Evolutionary conservation across 768 basidiomycete species (phyloP).

Genomic region (Pleurotus sapidus): DNA sequence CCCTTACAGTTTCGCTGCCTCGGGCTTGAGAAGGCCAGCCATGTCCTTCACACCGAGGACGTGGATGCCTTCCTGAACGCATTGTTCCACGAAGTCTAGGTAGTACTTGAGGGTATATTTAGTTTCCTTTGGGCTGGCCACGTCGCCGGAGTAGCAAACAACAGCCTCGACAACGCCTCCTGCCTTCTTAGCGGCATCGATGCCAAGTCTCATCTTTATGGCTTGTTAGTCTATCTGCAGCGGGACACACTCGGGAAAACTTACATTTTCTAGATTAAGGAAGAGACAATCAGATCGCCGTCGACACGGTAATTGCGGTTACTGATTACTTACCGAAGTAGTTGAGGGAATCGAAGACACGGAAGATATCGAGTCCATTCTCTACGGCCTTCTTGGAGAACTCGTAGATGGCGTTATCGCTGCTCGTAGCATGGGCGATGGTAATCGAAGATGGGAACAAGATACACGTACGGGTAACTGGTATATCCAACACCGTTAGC

Average conservation of each 20-base stretch:
- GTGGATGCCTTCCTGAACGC: constrained; percentile 94
- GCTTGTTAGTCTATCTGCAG: background rate
- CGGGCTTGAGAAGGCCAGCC: constrained; percentile 95
- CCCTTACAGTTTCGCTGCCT: constrained; percentile 84
- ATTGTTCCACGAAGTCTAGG: constrained; percentile 90
- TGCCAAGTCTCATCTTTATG: constrained; percentile 89
- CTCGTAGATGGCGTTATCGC: constrained; percentile 98
- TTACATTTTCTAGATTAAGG: constrained; percentile 62
- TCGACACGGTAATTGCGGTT: background rate
- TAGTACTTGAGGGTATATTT: constrained; percentile 99
- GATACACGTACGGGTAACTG: constrained; percentile 79
- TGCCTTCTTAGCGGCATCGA: constrained; percentile 99
- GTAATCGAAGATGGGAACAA: background rate
- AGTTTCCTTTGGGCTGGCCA: constrained; percentile 89
- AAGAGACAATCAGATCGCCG: background rate
- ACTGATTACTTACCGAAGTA: constrained; percentile 74
- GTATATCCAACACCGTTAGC: constrained; percentile 99
- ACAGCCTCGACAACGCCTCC: constrained; percentile 98
- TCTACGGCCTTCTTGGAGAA: constrained; percentile 99
- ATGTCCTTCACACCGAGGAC: constrained; percentile 98
- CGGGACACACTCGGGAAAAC: constrained; percentile 17
- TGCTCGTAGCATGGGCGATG: constrained; percentile 24
- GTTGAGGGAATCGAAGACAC: constrained; percentile 98
- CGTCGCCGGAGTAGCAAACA: constrained; percentile 98
- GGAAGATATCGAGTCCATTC: constrained; percentile 99